Evolutionary conservation across 129 eudicot species (phyloP), one percentile per base, ranked within the genome.

Genomic region (Flaveria ramosissima): DNA sequence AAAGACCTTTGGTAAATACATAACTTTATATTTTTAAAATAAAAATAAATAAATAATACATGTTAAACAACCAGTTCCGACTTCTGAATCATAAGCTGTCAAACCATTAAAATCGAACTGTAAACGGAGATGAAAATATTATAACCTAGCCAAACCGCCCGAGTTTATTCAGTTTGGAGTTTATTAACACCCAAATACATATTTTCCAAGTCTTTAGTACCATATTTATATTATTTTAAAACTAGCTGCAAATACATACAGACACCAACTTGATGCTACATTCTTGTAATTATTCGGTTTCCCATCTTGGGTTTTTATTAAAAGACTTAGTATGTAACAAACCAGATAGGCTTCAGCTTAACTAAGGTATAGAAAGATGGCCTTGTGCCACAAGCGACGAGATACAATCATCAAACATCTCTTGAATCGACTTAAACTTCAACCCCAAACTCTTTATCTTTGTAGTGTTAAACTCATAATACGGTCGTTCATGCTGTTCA

Each of bases 391-490:
- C 81, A 14, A 94, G 81, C 32, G 90, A 89, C 27, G 76, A 24
- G 57, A 94, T 78, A 53, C 90, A 87, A 20, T 94, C 98, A 70
- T 89, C 92, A 78, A 94, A 91, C 97, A 91, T 91, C 77, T 94
- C 93, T 78, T 89, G 86, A 27, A 94, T 77, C 8, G 97, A 59
- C 88, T 85, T 94, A 85, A 94, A 94, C 75, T 81, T 84, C 82
- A 94, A 84, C 82, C 97, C 97, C 52, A 94, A 84, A 10, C 80
- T 87, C 83, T 66, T 71, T 59, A 87, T 50, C 80, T 89, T 94
- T 20, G 78, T 42, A 24, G 90, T 85, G 71, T 83, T 83, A 3
- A 87, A 73, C 50, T 91, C 93, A 55, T 94, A 94, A 82, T 77
- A 72, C 21, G 96, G 97, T 27, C 93, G 81, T 21, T 91, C 93